These are phyloP conservation scores for Wickerhamiella spandovensis DNA, from an alignment of 805 yeast genomes.

Conservation along the genomic window DNA sequence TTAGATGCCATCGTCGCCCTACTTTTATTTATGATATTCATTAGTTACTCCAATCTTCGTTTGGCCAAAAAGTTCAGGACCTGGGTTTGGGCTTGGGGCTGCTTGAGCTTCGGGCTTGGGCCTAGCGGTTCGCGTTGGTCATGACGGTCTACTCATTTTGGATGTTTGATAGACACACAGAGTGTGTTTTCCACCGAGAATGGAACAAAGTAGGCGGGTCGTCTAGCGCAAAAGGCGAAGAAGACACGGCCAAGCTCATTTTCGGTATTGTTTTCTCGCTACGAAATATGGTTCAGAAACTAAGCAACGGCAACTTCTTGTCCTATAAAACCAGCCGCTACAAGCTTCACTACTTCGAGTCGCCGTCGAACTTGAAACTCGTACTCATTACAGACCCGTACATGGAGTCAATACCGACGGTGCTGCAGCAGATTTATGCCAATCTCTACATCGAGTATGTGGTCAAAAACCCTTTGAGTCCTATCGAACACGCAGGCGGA, in stretches of 20 bases:
- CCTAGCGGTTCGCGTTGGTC: background rate
- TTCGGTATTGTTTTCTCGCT: slow-evolving; percentile 78
- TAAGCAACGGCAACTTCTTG: slow-evolving; percentile 28
- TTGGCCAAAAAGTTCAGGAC: too few relatives aligned
- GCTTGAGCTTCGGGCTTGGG: background rate
- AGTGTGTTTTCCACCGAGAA: slow-evolving; percentile 71
- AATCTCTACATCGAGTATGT: slow-evolving; percentile 46
- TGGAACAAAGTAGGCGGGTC: slow-evolving; percentile 28
- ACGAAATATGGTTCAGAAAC: slow-evolving; percentile 55
- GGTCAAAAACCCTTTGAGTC: slow-evolving; percentile 36
- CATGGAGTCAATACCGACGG: slow-evolving; percentile 41
- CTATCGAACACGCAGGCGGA: slow-evolving; percentile 14
- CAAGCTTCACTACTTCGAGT: slow-evolving; percentile 67
- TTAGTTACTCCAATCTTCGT: too few relatives aligned
- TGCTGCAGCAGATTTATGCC: slow-evolving; percentile 46
- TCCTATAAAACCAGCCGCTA: slow-evolving; percentile 47
- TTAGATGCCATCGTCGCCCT: background rate
- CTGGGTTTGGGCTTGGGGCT: too few relatives aligned
- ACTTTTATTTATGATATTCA: background rate
- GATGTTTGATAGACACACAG: slow-evolving; percentile 86
- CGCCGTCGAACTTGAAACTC: slow-evolving; percentile 66
- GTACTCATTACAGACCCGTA: slow-evolving; percentile 56
- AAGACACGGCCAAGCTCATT: slow-evolving; percentile 64
- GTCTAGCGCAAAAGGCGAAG: slow-evolving; percentile 16
- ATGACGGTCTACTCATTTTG: slow-evolving; percentile 58